These are phyloP conservation scores for Raffaelea ambrosiae DNA, from an alignment of 2,329 filamentous ascomycete genomes.

Conservation along the genomic window DNA sequence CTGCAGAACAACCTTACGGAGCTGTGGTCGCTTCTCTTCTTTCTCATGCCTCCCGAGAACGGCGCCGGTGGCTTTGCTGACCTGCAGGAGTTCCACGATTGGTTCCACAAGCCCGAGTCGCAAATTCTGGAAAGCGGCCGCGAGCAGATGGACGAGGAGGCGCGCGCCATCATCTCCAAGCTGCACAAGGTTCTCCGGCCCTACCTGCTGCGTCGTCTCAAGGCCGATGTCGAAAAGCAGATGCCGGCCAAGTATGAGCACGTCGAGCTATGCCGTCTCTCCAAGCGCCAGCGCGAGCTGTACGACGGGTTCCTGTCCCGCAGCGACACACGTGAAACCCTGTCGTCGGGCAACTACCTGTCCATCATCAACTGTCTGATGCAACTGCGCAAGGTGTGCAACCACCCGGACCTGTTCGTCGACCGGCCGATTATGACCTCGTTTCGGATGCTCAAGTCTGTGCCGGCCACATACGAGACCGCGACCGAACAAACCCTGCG, in stretches of 20 bases:
- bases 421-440: conserved; percentile 95
- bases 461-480: conserved; percentile 61
- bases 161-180: conserved; percentile 82
- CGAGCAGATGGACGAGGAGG: conserved; percentile 90
- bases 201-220: conserved; percentile 82
- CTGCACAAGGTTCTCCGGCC: conserved; percentile 90
- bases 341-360: conserved; percentile 89
- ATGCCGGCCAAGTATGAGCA: conserved; percentile 98
- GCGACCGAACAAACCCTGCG: conserved; percentile 63
- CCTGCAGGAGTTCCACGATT: conserved; percentile 90
- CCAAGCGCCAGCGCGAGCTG: conserved; percentile 87
- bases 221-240: conserved; percentile 96
- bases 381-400: conserved; percentile 96
- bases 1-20: conserved; percentile 96
- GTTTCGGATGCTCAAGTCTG: conserved; percentile 80
- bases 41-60: conserved; percentile 85
- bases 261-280: conserved; percentile 89
- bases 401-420: conserved; percentile 94
- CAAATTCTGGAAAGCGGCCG: conserved; percentile 93
- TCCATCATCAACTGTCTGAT: conserved; percentile 98
- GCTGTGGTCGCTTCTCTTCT: conserved; percentile 94
- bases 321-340: conserved; percentile 77
- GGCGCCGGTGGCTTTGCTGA: conserved; percentile 87
- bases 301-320: conserved; percentile 95
- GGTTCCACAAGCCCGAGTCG: conserved; percentile 90